Evolutionary conservation across 2,329 filamentous ascomycete genomes (phyloP), one percentile per base, ranked within the genome.

Genomic region (Botrytis paeoniae): DNA sequence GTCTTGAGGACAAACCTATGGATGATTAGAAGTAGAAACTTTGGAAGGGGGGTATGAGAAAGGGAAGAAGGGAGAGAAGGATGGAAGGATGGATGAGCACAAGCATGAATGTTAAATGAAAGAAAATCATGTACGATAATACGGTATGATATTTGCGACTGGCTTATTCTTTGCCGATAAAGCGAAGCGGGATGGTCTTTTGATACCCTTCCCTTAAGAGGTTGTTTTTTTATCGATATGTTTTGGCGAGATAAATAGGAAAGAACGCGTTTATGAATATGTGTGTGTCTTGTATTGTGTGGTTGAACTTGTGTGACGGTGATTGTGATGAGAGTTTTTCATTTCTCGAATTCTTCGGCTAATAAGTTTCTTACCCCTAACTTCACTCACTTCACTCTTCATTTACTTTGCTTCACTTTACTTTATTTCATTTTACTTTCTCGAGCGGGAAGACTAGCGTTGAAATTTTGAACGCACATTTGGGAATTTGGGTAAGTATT

Each of bases 131-230:
- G 65, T 69, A 68, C 48, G 48, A 68, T 68, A 68, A 66, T 54
- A 66, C 20, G 64, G 64, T 54, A 66, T 6, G 35, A 66, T 54
- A 66, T 66, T 54, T 66, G 64, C 64, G 45, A 66, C 64, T 66
- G 64, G 64, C 45, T 54, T 29, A 54, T 66, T 66, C 45, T 39
- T 66, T 66, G 64, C 45, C 64, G n/a, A 29, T 7, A 68, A 48
- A 57, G 65, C 65, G 35, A 68, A 68, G 35, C 48, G 65, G 48
- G 35, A 68, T 68, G 48, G 65, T 57, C 48, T 41, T 39, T 68
- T 68, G 65, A 68, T 68, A 68, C 65, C 65, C 65, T 68, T 68
- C 65, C 65, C 65, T 68, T 68, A 18, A 54, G 18, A 35, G 35
- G 16, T 68, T 39, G n/a, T 66, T 54, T 29, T 29, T 16, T 68